Base-by-base conservation (phyloP, 345 rosid species). In the Dovyalis caffra region DNA sequence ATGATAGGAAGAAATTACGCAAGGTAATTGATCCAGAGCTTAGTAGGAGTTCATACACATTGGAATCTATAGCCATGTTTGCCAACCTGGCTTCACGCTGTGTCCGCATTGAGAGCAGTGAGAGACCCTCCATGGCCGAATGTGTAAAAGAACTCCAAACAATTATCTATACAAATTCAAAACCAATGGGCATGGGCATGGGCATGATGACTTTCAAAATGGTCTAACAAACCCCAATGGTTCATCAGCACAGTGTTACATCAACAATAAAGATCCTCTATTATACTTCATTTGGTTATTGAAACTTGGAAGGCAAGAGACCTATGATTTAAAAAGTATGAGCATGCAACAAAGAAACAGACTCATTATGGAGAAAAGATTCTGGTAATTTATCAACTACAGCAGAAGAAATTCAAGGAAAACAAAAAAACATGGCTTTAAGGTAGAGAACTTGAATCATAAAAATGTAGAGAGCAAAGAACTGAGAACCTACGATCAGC, bases 11-110 rank as follows among this genome's bases (percentile, higher is more conserved):
- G 87, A 95, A 90, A 82, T 33, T 92, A 82, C 89, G 91, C 0
- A 92, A 85, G 82, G 89, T 88, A 75, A 90, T 91, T 60, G 98
- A 95, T 83, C 91, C 94, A n/a, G 93, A 95, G 66, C 81, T 95
- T 76, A 74, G 83, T 43, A 86, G 90, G 72, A 84, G 83, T 76
- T 91, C 97, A 56, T 91, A 88, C 88, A 84, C 88, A 69, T 80
- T 91, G 81, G 95, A 92, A 83, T 89, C 97, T 12, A 67, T 91
- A 84, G 86, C 90, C 72, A 91, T 92, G 95, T 95, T 92, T 79
- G 94, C 98, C 65, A 88, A 92, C 79, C 74, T 95, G 68, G 99
- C 97, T 78, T 92, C 98, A 28, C 87, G 99, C n/a, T 92, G 99
- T 57, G 91, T 95, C 66, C 95, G 94, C 37, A 78, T 80, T 51